phyloP scores from a whole-genome alignment of 805 yeast genomes.

The Yarrowia sp. region DNA sequence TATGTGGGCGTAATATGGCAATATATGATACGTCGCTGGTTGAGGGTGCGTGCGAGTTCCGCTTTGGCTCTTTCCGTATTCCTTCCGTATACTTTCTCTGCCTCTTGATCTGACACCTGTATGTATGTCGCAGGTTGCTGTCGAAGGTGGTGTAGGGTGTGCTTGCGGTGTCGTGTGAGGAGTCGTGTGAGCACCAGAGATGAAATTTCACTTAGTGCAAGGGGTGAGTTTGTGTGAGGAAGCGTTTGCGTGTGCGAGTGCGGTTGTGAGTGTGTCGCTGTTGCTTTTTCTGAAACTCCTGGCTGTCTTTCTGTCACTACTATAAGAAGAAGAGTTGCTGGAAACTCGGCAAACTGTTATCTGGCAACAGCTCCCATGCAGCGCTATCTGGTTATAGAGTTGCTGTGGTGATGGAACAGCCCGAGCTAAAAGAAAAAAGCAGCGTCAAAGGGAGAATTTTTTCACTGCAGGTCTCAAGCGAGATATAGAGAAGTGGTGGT shows the following conservation, averaged over 20 bases:
- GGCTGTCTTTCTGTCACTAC: background rate
- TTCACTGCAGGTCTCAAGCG: slow-evolving; percentile 11
- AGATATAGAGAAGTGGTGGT: background rate
- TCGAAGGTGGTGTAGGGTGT: background rate
- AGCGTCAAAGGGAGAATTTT: slow-evolving; percentile 7
- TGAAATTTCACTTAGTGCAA: too few species aligned
- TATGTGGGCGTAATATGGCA: too few species aligned
- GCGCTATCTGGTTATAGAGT: slow-evolving; percentile 3
- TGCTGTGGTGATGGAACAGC: slow-evolving; percentile 2
- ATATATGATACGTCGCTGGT: too few species aligned
- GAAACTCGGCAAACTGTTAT: slow-evolving; percentile 12
- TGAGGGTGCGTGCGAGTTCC: too few species aligned
- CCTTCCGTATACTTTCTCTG: background rate
- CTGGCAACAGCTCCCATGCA: slow-evolving; percentile 38
- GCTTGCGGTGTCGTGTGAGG: slow-evolving; percentile 1
- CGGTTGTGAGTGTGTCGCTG: background rate
- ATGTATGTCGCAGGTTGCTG: slow-evolving; percentile 7
- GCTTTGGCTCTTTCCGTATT: too few species aligned
- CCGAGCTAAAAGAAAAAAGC: slow-evolving; percentile 6
- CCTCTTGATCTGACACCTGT: slow-evolving; percentile 11
- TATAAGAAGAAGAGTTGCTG: slow-evolving; percentile 19
- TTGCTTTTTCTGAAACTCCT: background rate
- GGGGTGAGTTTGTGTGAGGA: background rate
- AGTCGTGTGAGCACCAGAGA: background rate
- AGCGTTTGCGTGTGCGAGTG: background rate